phyloP scores from a whole-genome alignment of 345 rosid genomes.

The Pugionium dolabratum region DNA sequence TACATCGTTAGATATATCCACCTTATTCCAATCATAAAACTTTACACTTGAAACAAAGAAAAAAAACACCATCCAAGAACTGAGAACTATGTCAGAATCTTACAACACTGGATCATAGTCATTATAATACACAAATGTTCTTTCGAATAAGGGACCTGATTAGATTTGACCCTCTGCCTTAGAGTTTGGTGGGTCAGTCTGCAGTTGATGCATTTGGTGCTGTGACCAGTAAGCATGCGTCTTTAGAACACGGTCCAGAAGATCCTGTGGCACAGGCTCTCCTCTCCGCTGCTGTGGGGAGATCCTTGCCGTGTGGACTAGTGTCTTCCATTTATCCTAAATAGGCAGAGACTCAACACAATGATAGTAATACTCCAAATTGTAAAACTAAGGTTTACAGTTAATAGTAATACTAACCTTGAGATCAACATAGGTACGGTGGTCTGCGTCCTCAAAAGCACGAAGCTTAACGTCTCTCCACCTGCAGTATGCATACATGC shows the following conservation, averaged over 20 bases:
- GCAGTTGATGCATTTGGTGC: slow-evolving; percentile 57
- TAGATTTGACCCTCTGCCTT: slow-evolving; percentile 20
- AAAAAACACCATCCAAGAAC: neutral
- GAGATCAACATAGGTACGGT: slow-evolving; percentile 93
- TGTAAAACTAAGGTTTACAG: neutral
- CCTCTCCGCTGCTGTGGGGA: slow-evolving; percentile 96
- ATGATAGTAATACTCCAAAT: neutral
- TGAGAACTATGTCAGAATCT: slow-evolving; percentile 26
- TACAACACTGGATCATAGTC: slow-evolving; percentile 24
- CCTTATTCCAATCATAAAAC: slow-evolving; percentile 31
- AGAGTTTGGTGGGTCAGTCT: slow-evolving; percentile 15
- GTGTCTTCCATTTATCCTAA: slow-evolving; percentile 97
- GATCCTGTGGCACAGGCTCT: slow-evolving; percentile 94
- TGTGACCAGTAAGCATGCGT: slow-evolving; percentile 91
- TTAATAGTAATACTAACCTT: slow-evolving; percentile 48
- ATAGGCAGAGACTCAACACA: slow-evolving; percentile 31
- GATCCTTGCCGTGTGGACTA: slow-evolving; percentile 94
- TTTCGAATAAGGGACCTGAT: slow-evolving; percentile 17
- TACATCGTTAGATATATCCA: slow-evolving; percentile 13
- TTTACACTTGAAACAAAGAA: slow-evolving; percentile 17
- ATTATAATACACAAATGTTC: slow-evolving; percentile 25
- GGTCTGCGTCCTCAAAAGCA: slow-evolving; percentile 86
- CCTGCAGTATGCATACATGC: slow-evolving; percentile 43
- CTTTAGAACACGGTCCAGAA: slow-evolving; percentile 70
- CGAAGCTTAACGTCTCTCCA: slow-evolving; percentile 91